phyloP scores from a whole-genome alignment of 805 yeast species.

The Ogataea haglerorum region DNA sequence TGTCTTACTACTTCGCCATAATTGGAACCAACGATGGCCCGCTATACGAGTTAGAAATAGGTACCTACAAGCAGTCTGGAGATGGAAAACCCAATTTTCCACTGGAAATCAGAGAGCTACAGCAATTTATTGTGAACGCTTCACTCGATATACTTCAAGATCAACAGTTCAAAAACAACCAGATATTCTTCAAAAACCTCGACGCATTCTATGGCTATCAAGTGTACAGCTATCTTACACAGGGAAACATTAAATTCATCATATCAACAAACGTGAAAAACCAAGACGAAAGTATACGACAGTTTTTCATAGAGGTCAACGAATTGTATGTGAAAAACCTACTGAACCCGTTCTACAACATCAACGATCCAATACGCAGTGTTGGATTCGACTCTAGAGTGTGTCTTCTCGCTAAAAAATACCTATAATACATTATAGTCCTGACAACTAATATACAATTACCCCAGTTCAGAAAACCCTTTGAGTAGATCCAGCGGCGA shows the following conservation, averaged over 20 bases:
- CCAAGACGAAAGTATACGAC: constrained; percentile 69
- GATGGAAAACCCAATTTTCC: constrained; percentile 66
- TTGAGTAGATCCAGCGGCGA: constrained; percentile 34
- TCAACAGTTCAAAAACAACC: constrained; percentile 70
- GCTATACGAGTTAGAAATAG: constrained; percentile 81
- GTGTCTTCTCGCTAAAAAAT: constrained; percentile 68
- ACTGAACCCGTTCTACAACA: constrained; percentile 80
- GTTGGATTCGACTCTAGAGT: constrained; percentile 75
- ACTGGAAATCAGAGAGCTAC: constrained; percentile 67
- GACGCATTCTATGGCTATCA: constrained; percentile 82
- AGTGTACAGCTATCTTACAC: constrained; percentile 83
- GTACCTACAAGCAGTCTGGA: constrained; percentile 64
- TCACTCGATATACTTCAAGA: constrained; percentile 91
- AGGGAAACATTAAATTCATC: constrained; percentile 80
- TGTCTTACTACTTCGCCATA: constrained; percentile 87
- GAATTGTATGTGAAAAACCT: constrained; percentile 84
- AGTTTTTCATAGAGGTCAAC: constrained; percentile 79
- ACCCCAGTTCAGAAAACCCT: constrained; percentile 29
- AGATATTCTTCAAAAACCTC: constrained; percentile 67
- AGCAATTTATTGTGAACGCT: constrained; percentile 86
- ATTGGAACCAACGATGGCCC: constrained; percentile 87
- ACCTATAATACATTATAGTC: constrained; percentile 41
- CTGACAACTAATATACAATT: constrained; percentile 17
- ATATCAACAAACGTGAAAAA: constrained; percentile 60
- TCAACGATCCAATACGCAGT: constrained; percentile 70